These are phyloP conservation scores for Skeletonema potamos DNA, from an alignment of 108 stramenopile species.

Conservation along the genomic window DNA sequence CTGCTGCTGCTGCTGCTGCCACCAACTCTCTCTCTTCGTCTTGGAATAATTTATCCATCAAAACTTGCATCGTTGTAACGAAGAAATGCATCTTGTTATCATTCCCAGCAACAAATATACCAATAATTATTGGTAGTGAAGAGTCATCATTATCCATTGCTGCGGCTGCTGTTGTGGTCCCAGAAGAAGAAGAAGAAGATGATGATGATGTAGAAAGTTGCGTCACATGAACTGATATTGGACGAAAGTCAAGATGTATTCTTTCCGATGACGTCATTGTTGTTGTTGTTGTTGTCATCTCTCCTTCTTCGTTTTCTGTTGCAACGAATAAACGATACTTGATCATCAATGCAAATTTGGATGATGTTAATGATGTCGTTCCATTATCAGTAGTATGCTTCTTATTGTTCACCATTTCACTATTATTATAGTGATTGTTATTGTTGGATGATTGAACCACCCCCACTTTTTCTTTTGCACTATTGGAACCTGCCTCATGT, in stretches of 20 bases:
- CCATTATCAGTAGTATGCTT: background rate
- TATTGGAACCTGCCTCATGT: too few relatives aligned
- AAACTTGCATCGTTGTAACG: constrained; percentile 4
- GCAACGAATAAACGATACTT: background rate
- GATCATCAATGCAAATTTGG: constrained; percentile 15
- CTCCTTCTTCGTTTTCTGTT: background rate
- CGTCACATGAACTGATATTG: constrained; percentile 29
- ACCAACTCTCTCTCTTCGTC: background rate
- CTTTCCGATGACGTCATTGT: constrained; percentile 4
- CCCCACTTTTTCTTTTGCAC: too few relatives aligned
- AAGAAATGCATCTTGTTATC: constrained; percentile 32
- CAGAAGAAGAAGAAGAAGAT: too few relatives aligned
- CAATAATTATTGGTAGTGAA: constrained; percentile 6
- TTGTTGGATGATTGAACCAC: too few relatives aligned
- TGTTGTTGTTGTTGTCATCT: background rate
- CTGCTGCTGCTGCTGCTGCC: background rate
- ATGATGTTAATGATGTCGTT: background rate
- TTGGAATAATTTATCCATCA: background rate
- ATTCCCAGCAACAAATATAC: constrained; percentile 38
- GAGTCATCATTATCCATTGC: background rate
- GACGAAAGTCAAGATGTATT: constrained; percentile 26
- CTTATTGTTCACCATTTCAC: background rate
- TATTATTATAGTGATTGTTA: too few relatives aligned
- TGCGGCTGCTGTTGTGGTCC: too few relatives aligned
- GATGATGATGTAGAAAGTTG: constrained; percentile 11